Evolutionary conservation across 345 rosid species (phyloP).

Genomic region (Heritiera littoralis): DNA sequence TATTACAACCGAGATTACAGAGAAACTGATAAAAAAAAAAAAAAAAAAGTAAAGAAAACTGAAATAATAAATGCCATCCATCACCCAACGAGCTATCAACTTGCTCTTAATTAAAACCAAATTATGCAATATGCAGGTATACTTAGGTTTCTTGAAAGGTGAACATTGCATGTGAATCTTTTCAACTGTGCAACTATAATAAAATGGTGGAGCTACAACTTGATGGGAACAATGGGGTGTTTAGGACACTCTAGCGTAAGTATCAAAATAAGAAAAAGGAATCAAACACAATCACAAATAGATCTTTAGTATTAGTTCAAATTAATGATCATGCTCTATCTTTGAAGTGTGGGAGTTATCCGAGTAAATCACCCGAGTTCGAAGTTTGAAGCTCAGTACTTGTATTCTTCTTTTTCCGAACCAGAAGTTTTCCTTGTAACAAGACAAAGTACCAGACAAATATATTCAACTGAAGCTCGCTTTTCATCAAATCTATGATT

Average conservation of each 20-base stretch:
- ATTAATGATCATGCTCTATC: no score
- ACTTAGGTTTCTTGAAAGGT: not conserved
- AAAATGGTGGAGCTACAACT: not conserved
- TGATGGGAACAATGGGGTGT: not conserved
- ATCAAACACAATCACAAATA: no score
- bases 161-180: slow-evolving; percentile 7
- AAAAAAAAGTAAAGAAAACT: no score
- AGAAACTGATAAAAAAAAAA: no score
- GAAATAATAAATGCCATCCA: no score
- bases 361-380: no score
- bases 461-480: not conserved
- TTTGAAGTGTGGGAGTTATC: no score
- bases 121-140: not conserved
- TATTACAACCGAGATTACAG: no score
- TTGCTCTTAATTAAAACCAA: slow-evolving; percentile 7
- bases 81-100: not conserved
- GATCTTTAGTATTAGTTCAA: no score
- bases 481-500: not conserved
- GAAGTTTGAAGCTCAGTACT: no score
- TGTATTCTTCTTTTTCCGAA: no score
- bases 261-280: not conserved
- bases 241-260: not conserved
- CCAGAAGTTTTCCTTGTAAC: no score
- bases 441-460: not conserved
- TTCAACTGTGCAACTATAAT: not conserved